Conservation (phyloP, 306 rosid genomes). For the Citrullus mucosospermus region DNA sequence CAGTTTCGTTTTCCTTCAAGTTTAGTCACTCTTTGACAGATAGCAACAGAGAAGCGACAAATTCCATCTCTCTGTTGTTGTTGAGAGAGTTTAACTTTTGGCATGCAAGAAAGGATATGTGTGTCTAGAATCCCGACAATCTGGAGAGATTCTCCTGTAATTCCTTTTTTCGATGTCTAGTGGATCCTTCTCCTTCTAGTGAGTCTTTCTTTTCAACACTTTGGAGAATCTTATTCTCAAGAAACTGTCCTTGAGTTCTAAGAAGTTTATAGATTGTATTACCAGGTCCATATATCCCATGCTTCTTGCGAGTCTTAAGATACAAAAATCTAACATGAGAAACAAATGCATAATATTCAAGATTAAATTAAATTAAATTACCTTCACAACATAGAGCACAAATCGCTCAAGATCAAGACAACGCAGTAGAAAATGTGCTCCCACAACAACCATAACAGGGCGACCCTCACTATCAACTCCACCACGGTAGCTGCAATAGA, state of each 20-base stretch:
- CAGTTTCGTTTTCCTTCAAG: no score
- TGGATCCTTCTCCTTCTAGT: no score
- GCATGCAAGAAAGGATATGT: no score
- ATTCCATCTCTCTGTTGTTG: no score
- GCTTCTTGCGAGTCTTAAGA: not conserved
- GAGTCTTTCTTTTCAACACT: no score
- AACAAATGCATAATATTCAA: slow-evolving; percentile 10
- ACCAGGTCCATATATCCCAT: not conserved
- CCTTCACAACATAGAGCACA: slow-evolving; percentile 79
- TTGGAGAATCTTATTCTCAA: no score
- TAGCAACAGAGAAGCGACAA: no score
- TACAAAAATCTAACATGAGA: not conserved
- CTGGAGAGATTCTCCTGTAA: no score
- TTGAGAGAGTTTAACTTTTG: no score
- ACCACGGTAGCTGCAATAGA: slow-evolving; percentile 67
- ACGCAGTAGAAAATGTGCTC: slow-evolving; percentile 90
- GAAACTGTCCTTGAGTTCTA: not conserved
- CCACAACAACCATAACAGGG: slow-evolving; percentile 93
- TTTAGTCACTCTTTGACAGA: no score
- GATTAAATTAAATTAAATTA: slow-evolving; percentile 17
- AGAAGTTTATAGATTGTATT: not conserved
- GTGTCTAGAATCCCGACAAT: no score
- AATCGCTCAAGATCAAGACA: slow-evolving; percentile 95
- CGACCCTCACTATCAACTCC: slow-evolving; percentile 96
- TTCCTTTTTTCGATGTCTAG: no score